Conservation (phyloP, 192 early-diverging fungal species). For the Funneliformis geosporum region DNA sequence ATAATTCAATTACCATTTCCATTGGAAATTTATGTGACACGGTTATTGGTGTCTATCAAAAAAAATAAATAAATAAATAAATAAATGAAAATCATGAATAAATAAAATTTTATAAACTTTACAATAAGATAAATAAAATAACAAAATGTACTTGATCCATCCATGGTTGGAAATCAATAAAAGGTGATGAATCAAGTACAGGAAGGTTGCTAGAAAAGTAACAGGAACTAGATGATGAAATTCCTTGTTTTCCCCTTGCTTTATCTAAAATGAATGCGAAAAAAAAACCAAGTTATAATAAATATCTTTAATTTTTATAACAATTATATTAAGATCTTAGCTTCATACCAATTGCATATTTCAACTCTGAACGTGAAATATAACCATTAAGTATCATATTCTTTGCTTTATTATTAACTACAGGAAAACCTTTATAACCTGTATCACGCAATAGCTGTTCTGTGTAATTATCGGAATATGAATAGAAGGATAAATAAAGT, state of each 20-base stretch:
- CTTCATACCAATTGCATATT: constrained; percentile 44
- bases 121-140: neutral
- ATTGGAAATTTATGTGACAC: constrained; percentile 62
- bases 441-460: constrained; percentile 52
- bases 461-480: neutral
- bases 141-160: constrained; percentile 49
- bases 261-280: constrained; percentile 31
- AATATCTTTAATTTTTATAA: neutral
- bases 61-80: neutral
- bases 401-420: constrained; percentile 58
- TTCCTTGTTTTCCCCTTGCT: constrained; percentile 38
- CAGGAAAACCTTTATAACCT: constrained; percentile 73
- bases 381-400: constrained; percentile 71
- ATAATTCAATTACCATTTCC: constrained; percentile 66
- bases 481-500: neutral
- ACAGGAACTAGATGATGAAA: constrained; percentile 28
- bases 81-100: neutral
- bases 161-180: constrained; percentile 67
- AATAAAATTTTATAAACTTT: neutral
- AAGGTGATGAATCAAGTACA: constrained; percentile 35
- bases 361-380: constrained; percentile 63
- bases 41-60: constrained; percentile 57
- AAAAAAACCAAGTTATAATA: neutral
- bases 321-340: neutral
- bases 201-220: constrained; percentile 43